Percentiles rank a stretch among this genome's conserved stretches.
These are phyloP conservation scores for Lasiodiplodia hormozganensis DNA, from an alignment of 2,329 filamentous ascomycete genomes.

Conservation along the genomic window DNA sequence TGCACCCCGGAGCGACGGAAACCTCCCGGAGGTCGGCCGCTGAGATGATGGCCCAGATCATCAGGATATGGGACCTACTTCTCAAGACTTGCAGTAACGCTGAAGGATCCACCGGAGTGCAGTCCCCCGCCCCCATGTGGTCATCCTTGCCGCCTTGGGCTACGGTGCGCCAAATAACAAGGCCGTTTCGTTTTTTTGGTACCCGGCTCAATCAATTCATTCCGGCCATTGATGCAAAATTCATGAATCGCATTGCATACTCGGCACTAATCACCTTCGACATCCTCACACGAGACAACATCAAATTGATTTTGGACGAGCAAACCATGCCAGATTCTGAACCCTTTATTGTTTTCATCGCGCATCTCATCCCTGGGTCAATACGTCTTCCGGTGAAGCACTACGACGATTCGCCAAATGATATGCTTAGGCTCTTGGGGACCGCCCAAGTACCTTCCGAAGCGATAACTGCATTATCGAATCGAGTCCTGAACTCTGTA, in stretches of 20 bases:
- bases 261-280: conserved; percentile 43
- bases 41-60: neutral
- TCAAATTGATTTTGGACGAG: conserved; percentile 32
- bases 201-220: neutral
- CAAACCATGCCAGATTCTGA: conserved; percentile 34
- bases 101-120: neutral
- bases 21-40: neutral
- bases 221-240: neutral
- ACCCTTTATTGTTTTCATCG: conserved; percentile 41
- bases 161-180: neutral
- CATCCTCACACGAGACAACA: conserved; percentile 34
- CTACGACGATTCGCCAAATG: neutral
- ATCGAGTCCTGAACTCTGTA: neutral
- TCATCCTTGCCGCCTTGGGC: neutral
- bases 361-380: neutral
- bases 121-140: neutral
- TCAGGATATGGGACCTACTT: neutral
- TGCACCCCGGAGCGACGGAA: neutral
- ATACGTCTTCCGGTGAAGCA: neutral
- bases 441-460: neutral
- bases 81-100: neutral
- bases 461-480: neutral
- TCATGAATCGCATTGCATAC: neutral
- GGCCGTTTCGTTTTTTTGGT: neutral
- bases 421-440: neutral